These are phyloP conservation scores for Pleurotus platypus DNA, from an alignment of 768 basidiomycete species.

Conservation along the genomic window DNA sequence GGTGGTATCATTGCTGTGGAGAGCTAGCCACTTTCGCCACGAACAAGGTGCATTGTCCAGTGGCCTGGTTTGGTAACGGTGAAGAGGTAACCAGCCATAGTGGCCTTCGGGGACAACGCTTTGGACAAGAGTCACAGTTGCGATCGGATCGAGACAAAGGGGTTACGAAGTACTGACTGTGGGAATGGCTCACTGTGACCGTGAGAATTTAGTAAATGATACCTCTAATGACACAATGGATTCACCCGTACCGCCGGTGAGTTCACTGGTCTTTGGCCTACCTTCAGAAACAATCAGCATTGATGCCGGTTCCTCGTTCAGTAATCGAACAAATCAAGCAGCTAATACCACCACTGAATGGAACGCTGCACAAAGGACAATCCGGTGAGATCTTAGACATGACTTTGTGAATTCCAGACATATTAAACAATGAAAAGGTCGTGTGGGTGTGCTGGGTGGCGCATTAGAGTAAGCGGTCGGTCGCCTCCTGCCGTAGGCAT, in stretches of 20 bases:
- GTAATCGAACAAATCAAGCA: constrained; percentile 71
- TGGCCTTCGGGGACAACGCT: too few relatives aligned
- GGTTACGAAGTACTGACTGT: background rate
- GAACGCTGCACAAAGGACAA: constrained; percentile 91
- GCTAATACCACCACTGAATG: constrained; percentile 88
- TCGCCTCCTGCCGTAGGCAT: background rate
- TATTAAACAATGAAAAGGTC: constrained; percentile 41
- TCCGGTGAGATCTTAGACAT: constrained; percentile 49
- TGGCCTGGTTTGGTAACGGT: background rate
- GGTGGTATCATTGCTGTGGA: background rate
- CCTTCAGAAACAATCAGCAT: background rate
- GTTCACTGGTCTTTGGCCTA: too few relatives aligned
- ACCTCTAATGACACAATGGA: too few relatives aligned
- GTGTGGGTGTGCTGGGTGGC: constrained; percentile 92
- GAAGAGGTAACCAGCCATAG: background rate
- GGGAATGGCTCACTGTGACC: constrained; percentile 8
- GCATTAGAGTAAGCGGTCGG: constrained; percentile 72
- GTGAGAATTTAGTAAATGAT: background rate
- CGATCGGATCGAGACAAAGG: background rate
- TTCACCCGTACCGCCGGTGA: too few relatives aligned
- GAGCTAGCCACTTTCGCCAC: background rate
- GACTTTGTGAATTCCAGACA: background rate
- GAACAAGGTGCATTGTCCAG: constrained; percentile 1
- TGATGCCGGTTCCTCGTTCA: constrained; percentile 59
- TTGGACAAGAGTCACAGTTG: too few relatives aligned